Percentiles rank a stretch among this genome's conserved stretches.
Evolutionary conservation across 2,329 filamentous ascomycete species (phyloP).

Genomic region (Trichoderma sp.): DNA sequence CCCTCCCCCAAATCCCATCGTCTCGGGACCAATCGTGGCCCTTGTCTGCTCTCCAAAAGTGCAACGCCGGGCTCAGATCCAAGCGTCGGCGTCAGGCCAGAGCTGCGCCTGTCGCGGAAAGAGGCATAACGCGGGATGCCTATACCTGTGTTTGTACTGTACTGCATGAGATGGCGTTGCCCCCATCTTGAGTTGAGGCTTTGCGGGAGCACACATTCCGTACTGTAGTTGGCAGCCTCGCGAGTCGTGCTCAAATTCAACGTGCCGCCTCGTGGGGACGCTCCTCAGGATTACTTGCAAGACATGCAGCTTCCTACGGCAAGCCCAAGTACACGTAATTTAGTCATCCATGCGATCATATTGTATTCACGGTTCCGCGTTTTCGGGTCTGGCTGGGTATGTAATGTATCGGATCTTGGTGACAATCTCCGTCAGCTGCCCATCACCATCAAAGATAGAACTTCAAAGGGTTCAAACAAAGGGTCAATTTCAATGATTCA

Average conservation of each 20-base stretch:
- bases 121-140: neutral
- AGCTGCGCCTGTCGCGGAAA: neutral
- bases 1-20: neutral
- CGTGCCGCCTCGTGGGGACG: neutral
- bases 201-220: neutral
- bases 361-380: neutral
- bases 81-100: neutral
- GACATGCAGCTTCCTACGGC: neutral
- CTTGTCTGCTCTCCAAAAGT: constrained; percentile 7
- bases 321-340: neutral
- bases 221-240: neutral
- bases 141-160: neutral
- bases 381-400: neutral
- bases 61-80: neutral
- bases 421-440: neutral
- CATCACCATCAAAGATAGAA: neutral
- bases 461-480: too few species aligned
- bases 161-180: neutral
- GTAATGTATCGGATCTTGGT: neutral
- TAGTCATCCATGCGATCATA: too few species aligned
- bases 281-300: neutral
- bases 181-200: neutral
- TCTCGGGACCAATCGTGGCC: constrained; percentile 9
- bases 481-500: neutral
- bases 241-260: neutral